These are phyloP conservation scores for Trichophyton rubrum DNA, from an alignment of 2,329 filamentous ascomycete genomes.

Conservation along the genomic window DNA sequence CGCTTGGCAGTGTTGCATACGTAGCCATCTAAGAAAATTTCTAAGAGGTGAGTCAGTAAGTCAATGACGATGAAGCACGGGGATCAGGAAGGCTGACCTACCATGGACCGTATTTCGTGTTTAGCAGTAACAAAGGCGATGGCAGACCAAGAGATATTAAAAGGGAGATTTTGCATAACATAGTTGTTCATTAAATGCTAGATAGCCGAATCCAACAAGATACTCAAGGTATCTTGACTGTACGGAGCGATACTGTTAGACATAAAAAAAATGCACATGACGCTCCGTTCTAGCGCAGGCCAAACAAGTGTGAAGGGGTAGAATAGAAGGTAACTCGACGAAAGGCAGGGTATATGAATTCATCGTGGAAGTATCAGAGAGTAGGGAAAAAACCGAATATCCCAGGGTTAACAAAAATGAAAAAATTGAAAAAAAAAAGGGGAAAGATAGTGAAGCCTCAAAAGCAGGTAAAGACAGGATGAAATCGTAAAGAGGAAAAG, in stretches of 20 bases:
- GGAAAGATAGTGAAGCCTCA: not conserved
- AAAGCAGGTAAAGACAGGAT: not conserved
- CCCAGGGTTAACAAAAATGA: not conserved
- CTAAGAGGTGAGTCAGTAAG: no score
- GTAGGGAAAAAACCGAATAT: not conserved
- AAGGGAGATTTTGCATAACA: not conserved
- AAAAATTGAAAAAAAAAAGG: not conserved
- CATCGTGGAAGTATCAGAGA: not conserved
- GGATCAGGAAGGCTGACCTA: not conserved
- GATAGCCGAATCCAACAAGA: constrained; percentile 1
- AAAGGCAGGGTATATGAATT: constrained; percentile 1
- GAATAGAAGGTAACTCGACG: not conserved
- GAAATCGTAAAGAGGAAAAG: not conserved
- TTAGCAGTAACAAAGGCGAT: not conserved
- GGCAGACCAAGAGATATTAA: not conserved
- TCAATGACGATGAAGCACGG: not conserved
- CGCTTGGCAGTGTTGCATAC: no score
- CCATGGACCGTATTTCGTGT: not conserved
- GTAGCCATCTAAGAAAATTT: no score
- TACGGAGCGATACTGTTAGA: not conserved
- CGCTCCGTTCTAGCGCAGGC: not conserved
- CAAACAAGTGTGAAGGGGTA: not conserved
- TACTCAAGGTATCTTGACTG: not conserved
- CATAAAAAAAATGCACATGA: not conserved
- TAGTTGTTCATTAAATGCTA: constrained; percentile 3